These are phyloP conservation scores for Xylaria longipes DNA, from an alignment of 495 filamentous ascomycete species.

Conservation along the genomic window DNA sequence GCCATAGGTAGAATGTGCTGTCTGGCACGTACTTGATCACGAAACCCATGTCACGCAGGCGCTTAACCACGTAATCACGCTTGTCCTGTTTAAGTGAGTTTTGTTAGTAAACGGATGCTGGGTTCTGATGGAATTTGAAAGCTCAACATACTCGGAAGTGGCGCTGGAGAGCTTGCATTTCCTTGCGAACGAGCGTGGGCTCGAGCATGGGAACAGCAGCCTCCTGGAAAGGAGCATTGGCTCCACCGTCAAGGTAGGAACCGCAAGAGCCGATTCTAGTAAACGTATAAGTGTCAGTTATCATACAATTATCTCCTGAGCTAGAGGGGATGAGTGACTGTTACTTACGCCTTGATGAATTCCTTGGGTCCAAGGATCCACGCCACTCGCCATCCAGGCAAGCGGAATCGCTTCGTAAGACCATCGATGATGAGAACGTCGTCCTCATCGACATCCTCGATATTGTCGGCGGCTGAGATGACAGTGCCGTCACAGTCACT, in stretches of 20 bases:
- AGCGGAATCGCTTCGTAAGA: constrained; percentile 93
- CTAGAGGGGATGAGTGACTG: not conserved
- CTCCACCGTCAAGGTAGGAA: constrained; percentile 93
- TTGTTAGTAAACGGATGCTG: constrained; percentile 11
- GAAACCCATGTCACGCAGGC: constrained; percentile 86
- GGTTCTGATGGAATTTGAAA: not conserved
- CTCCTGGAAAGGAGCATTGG: constrained; percentile 95
- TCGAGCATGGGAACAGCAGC: constrained; percentile 92
- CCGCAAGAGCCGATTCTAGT: constrained; percentile 81
- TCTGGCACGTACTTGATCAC: constrained; percentile 77
- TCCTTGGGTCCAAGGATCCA: constrained; percentile 97
- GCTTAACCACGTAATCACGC: constrained; percentile 83
- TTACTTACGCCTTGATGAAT: constrained; percentile 79
- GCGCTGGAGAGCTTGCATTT: constrained; percentile 86
- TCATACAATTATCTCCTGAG: not conserved
- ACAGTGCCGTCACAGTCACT: constrained; percentile 86
- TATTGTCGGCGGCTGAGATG: constrained; percentile 84
- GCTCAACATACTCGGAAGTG: constrained; percentile 69
- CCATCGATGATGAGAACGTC: constrained; percentile 94
- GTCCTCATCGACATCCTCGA: constrained; percentile 70
- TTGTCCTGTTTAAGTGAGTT: constrained; percentile 57
- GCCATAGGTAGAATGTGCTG: constrained; percentile 88
- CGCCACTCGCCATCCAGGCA: constrained; percentile 95
- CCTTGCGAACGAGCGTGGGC: constrained; percentile 74
- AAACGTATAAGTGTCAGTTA: not conserved